phyloP scores from a whole-genome alignment of 768 basidiomycete genomes.

The Cubamyces sp. region DNA sequence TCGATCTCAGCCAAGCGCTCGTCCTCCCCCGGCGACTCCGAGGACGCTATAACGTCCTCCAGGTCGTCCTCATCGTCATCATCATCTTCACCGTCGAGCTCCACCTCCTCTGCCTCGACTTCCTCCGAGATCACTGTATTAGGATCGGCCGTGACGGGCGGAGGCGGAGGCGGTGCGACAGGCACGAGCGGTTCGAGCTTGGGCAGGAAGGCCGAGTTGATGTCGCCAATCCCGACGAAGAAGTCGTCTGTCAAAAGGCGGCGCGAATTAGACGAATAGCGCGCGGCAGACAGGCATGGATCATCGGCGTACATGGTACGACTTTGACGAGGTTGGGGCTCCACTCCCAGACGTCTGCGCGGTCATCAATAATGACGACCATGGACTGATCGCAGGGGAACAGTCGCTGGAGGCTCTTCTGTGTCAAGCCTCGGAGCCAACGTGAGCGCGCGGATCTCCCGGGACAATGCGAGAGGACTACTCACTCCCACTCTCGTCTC shows the following conservation, averaged over 20 bases:
- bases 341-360: constrained; percentile 98
- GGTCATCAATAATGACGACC: constrained; percentile 99
- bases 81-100: constrained; percentile 38
- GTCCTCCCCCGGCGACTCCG: constrained; percentile 28
- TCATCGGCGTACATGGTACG: constrained; percentile 74
- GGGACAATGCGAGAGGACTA: background rate
- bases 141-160: constrained; percentile 11
- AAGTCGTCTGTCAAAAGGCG: constrained; percentile 77
- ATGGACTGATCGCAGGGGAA: constrained; percentile 98
- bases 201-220: constrained; percentile 93
- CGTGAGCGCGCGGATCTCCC: constrained; percentile 21
- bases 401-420: constrained; percentile 88
- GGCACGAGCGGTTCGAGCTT: constrained; percentile 64
- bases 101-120: constrained; percentile 55
- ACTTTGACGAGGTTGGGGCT: constrained; percentile 97
- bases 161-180: constrained; percentile 33
- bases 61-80: constrained; percentile 18
- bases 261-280: constrained; percentile 3
- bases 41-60: constrained; percentile 14
- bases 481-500: constrained; percentile 97
- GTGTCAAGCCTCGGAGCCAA: constrained; percentile 67
- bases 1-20: constrained; percentile 47
- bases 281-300: background rate
- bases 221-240: constrained; percentile 97
- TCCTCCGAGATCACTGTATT: constrained; percentile 37